Evolutionary conservation across 305 asterid species (phyloP).

Genomic region (Plantago lanceolata): DNA sequence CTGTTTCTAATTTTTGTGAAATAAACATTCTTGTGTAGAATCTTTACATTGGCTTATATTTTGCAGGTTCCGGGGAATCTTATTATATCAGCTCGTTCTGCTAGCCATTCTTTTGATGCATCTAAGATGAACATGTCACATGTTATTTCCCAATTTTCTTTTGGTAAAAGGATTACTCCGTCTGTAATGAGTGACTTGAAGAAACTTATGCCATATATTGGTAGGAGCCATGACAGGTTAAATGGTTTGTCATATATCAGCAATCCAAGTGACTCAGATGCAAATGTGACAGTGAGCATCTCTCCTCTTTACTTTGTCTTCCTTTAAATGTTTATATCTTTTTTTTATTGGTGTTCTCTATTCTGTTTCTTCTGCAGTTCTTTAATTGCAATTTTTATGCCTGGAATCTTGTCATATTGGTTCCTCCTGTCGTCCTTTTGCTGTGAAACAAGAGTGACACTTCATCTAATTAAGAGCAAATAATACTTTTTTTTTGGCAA

Average conservation of each 20-base stretch:
- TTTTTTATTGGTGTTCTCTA: background rate
- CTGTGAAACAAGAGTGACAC: background rate
- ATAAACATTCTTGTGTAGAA: constrained; percentile 7
- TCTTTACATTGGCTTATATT: constrained; percentile 22
- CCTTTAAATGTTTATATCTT: background rate
- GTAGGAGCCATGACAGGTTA: constrained; percentile 76
- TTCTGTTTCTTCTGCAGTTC: background rate
- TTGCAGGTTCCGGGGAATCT: constrained; percentile 94
- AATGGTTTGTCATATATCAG: constrained; percentile 70
- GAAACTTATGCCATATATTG: constrained; percentile 69
- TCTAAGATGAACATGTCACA: constrained; percentile 98
- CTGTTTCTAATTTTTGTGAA: background rate
- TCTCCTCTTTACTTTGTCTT: constrained; percentile 15
- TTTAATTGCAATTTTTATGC: background rate
- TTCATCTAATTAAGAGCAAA: background rate
- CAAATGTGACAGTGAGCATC: constrained; percentile 84
- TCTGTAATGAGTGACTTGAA: constrained; percentile 66
- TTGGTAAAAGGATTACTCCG: constrained; percentile 75
- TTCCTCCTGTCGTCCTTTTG: constrained; percentile 7
- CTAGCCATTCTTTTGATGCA: constrained; percentile 89
- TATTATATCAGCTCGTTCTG: constrained; percentile 83
- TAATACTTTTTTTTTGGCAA: background rate
- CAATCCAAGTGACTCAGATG: constrained; percentile 77
- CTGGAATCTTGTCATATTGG: background rate
- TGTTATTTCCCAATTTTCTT: constrained; percentile 69